Evolutionary conservation across 331 rosid genomes (phyloP), one percentile per base, ranked within the genome.

Genomic region (Erythrophleum ivorense): DNA sequence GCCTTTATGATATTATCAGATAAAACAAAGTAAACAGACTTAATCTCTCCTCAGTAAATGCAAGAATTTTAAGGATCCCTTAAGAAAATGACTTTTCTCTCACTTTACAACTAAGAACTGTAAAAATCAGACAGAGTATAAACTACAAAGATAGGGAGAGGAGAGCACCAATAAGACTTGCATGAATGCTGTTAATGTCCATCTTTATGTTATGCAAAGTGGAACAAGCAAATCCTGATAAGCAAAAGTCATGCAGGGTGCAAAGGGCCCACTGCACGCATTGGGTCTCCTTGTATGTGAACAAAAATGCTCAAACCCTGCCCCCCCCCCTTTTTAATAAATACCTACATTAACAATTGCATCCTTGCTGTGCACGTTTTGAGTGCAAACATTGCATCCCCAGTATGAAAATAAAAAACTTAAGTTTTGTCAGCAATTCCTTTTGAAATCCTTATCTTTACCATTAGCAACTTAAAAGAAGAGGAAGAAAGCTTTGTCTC

Each of bases 1-100:
- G n/a, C n/a, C 71, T 64, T 40, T 64, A 64, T 34, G 12, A 64
- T 19, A 57, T 55, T 59, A 36, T 36, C 71, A 64, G 48, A 64
- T 36, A 34, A 18, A 64, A 64, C 46, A 64, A 16, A 36, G 13
- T 7, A 18, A 15, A 34, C 46, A 64, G 15, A 14, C 24, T 19
- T 4, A 57, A 8, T n/a, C 63, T 21, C 31, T 9, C 33, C 63
- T n/a, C 31, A 57, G 63, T 57, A 57, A 19, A 55, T 55, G 62
- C 31, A 55, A 55, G 60, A 54, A 54, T 16, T 54, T 18, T 18
- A 18, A n/a, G 63, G 13, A 57, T 57, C 33, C 63, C 31, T 2
- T n/a, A 19, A 57, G n/a, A 57, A 38, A 3, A 2, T 57, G 33
- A 57, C 8, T 9, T 57, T 19, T 19, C 33, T 12, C 33, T 57